Evolutionary conservation across 176 grass and related monocot genomes (phyloP).

Genomic region (Oryza meridionalis): DNA sequence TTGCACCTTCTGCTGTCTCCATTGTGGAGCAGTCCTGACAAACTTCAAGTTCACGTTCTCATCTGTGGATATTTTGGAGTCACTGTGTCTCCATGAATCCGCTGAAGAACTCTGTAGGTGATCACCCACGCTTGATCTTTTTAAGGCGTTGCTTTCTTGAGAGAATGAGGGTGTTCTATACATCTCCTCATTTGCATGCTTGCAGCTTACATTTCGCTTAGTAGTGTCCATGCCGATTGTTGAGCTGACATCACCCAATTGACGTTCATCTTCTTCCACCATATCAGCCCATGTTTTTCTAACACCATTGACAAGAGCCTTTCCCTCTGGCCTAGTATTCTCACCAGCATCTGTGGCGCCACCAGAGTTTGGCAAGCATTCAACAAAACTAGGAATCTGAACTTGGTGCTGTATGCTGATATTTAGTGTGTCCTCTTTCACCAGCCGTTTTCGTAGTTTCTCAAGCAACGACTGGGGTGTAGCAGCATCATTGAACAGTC

Average conservation of each 20-base stretch:
- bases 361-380: slow-evolving; percentile 20
- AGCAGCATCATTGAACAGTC: slow-evolving; percentile 53
- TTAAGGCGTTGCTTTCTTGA: slow-evolving; percentile 38
- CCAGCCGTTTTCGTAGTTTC: slow-evolving; percentile 51
- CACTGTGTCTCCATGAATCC: slow-evolving; percentile 17
- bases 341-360: slow-evolving; percentile 18
- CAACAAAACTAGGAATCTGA: slow-evolving; percentile 19
- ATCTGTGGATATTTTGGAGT: slow-evolving; percentile 33
- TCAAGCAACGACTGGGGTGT: slow-evolving; percentile 55
- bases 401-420: slow-evolving; percentile 22
- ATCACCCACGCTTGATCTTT: slow-evolving; percentile 5
- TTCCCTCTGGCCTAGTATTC: slow-evolving; percentile 31
- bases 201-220: slow-evolving; percentile 31
- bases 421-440: slow-evolving; percentile 39
- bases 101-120: slow-evolving; percentile 36
- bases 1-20: slow-evolving; percentile 46
- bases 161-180: slow-evolving; percentile 30
- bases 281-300: slow-evolving; percentile 62
- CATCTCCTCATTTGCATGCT: slow-evolving; percentile 35
- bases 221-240: not conserved
- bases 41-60: slow-evolving; percentile 42
- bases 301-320: slow-evolving; percentile 4
- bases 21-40: slow-evolving; percentile 46
- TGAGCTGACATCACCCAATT: slow-evolving; percentile 2
- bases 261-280: slow-evolving; percentile 50